A percentile compares a stretch with the other conserved stretches of the same genome.
These are phyloP conservation scores for Dorcoceras hygrometricum DNA, from an alignment of 257 asterid genomes.

Conservation along the genomic window DNA sequence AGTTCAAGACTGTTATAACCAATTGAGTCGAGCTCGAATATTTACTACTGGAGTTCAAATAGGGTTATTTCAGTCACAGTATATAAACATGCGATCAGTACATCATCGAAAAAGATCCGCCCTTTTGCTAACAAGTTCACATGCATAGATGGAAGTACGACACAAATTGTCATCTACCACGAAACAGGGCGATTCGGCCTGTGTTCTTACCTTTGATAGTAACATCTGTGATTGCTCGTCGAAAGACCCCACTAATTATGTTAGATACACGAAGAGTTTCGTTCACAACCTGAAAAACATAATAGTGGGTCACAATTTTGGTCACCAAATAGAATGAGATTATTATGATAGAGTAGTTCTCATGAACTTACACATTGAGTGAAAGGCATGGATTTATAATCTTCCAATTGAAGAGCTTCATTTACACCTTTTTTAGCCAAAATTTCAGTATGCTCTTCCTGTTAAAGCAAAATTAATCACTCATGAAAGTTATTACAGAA, in stretches of 20 bases:
- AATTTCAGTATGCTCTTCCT: conserved; percentile 94
- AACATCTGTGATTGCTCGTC: conserved; percentile 84
- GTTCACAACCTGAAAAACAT: conserved; percentile 61
- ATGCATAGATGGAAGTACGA: neutral
- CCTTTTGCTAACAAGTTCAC: neutral
- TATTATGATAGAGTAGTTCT: neutral
- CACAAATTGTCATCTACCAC: neutral
- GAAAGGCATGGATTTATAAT: conserved; percentile 89
- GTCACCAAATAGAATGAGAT: neutral
- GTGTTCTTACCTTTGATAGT: conserved; percentile 59
- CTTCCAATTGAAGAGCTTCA: conserved; percentile 75
- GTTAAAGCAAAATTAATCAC: neutral
- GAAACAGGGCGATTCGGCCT: neutral
- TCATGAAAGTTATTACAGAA: too few relatives aligned
- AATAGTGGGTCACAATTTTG: neutral
- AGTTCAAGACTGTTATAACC: neutral
- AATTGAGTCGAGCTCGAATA: neutral
- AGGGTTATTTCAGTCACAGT: too few relatives aligned
- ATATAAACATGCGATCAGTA: too few relatives aligned
- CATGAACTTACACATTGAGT: conserved; percentile 81
- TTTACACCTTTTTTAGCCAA: conserved; percentile 51
- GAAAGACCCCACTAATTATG: conserved; percentile 85
- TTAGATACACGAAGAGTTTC: conserved; percentile 90
- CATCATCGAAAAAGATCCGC: neutral
- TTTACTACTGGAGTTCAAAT: neutral